Percentiles rank a stretch among this genome's conserved stretches.
These are phyloP conservation scores for Crithidia mellificae DNA, from an alignment of 208 protist genomes.

Conservation along the genomic window DNA sequence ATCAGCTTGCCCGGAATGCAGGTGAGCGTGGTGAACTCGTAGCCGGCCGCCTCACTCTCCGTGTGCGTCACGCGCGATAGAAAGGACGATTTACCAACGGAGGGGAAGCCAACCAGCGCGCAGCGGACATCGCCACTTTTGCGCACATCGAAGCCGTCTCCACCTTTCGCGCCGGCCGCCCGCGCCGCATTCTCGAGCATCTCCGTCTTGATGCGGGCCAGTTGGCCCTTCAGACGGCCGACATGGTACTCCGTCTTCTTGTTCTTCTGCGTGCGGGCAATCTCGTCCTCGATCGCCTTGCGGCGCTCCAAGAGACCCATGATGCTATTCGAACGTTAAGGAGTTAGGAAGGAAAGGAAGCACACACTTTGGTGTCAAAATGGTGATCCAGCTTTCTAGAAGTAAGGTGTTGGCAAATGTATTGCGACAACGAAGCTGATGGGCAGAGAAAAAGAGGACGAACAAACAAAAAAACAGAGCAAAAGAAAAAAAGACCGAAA, in stretches of 20 bases:
- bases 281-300: slow-evolving; percentile 98
- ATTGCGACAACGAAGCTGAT: no score
- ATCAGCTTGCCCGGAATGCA: slow-evolving; percentile 98
- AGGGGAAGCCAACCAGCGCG: slow-evolving; percentile 94
- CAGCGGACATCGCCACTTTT: slow-evolving; percentile 94
- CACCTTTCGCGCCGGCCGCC: slow-evolving; percentile 61
- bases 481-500: no score
- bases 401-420: no score
- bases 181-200: slow-evolving; percentile 91
- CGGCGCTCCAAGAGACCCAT: slow-evolving; percentile 98
- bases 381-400: no score
- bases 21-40: slow-evolving; percentile 99
- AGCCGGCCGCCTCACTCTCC: slow-evolving; percentile 94
- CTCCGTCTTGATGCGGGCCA: slow-evolving; percentile 95
- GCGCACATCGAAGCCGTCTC: slow-evolving; percentile 95
- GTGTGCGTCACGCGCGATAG: slow-evolving; percentile 97
- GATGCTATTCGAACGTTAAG: not conserved
- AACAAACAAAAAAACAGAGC: no score
- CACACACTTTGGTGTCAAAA: not conserved
- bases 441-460: no score
- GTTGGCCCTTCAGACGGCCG: slow-evolving; percentile 95
- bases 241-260: slow-evolving; percentile 98
- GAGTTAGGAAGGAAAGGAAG: not conserved
- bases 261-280: slow-evolving; percentile 98
- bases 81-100: slow-evolving; percentile 98